Evolutionary conservation across 441 rosid genomes (phyloP), one percentile per base, ranked within the genome.

Genomic region (Eruca vesicaria): DNA sequence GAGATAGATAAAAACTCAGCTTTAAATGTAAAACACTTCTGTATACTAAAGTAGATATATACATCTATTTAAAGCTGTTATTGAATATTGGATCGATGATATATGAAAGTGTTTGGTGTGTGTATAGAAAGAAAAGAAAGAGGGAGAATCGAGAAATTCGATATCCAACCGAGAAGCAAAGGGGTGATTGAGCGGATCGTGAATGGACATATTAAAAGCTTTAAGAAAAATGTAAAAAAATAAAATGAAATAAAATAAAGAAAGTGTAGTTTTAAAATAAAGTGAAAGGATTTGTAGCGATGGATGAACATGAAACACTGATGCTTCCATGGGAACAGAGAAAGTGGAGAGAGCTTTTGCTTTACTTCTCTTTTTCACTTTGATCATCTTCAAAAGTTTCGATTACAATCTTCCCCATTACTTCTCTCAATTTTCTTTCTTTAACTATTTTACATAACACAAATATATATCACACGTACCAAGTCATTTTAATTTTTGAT

Each of bases 81-180:
- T 9, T 9, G 35, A 67, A 62, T 2, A 60, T 55, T 0, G 68
- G 55, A 56, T 41, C 60, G 14, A 45, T 56, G 60, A 63, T 29
- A 69, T 68, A 23, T 28, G 52, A 69, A 76, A 76, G 71, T 70
- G 26, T 41, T 36, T 28, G 58, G 9, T 63, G 32, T 26, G 56
- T 66, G 48, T 29, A 61, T n/a, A 29, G 52, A 77, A 66, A 66
- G 68, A 63, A 70, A 52, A 71, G 74, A 69, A 68, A 74, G 50
- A 58, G 63, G 23, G 63, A 41, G 63, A 71, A 74, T 71, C 58
- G 66, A 72, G 74, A 79, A 77, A 83, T 81, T 76, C 81, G 76
- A 85, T 86, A 85, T 83, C 78, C 79, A 68, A 84, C 84, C 82
- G 81, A 80, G 82, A 89, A 86, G 93, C 87, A 85, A 89, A 77